phyloP scores from a whole-genome alignment of 1,139 yeast species.

The Sugiyamaella xylanicola region DNA sequence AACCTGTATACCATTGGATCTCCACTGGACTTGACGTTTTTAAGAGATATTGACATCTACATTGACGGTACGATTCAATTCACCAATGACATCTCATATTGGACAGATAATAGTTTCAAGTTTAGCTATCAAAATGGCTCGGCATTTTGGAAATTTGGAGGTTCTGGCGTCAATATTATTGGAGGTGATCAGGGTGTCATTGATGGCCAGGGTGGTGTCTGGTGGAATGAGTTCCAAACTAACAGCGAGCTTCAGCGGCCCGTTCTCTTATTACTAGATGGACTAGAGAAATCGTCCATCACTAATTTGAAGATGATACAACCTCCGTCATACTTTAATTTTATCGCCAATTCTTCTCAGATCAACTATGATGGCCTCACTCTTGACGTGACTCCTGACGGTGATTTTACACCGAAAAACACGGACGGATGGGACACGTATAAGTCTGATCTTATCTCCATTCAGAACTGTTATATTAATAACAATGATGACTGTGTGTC shows the following conservation, averaged over 20 bases:
- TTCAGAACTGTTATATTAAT: conserved; percentile 6
- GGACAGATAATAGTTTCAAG: conserved; percentile 9
- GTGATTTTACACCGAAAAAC: conserved; percentile 4
- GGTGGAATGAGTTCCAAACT: conserved; percentile 9
- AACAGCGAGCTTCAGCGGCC: conserved; percentile 6
- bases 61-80: conserved; percentile 11
- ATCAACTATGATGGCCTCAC: conserved; percentile 4
- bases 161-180: conserved; percentile 12
- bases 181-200: conserved; percentile 5
- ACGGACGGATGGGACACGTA: conserved; percentile 15
- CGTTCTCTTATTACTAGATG: conserved; percentile 3
- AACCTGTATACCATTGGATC: conserved; percentile 13
- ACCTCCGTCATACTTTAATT: conserved; percentile 7
- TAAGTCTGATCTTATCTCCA: conserved; percentile 1
- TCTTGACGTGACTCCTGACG: conserved; percentile 8
- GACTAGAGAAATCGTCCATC: conserved; percentile 4
- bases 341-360: conserved; percentile 11
- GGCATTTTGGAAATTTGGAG: conserved; percentile 16
- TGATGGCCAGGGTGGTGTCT: conserved; percentile 9
- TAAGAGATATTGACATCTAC: conserved; percentile 13
- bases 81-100: conserved; percentile 6
- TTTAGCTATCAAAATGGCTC: conserved; percentile 10
- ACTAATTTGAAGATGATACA: conserved; percentile 8
- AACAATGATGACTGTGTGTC: conserved; percentile 11
- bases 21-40: conserved; percentile 12